Evolutionary conservation across 1,139 yeast species (phyloP), one percentile per base, ranked within the genome.

Genomic region (Kurtzmaniella quercitrusa): DNA sequence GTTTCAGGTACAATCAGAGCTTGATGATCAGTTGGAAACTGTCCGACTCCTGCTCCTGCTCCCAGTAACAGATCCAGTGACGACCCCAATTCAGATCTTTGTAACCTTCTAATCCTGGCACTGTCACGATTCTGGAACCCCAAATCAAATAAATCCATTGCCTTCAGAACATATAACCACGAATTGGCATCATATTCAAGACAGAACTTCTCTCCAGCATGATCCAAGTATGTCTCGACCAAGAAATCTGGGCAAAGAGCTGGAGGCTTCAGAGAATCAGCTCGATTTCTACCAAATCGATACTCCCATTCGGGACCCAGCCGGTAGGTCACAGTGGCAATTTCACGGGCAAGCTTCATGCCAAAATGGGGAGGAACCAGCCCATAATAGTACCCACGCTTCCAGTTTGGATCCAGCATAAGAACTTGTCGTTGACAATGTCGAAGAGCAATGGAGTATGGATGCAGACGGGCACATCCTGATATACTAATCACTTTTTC

Each of bases 291-390:
- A 2, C 96, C 96, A 62, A 90, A 90, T 47, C 97, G 68, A 53
- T 82, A 80, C 59, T 90, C 98, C 98, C 98, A 90, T 62, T 90
- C 98, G 1, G 97, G 97, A 0, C 98, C 98, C 1, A 95, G 87
- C 52, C 98, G 75, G 61, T 90, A 90, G 0, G 97, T 89, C 41
- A 91, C 89, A 0, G 98, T 90, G 16, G 96, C 97, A 42, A 90
- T 88, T 61, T 89, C 95, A 50, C 98, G 74, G 1, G 97, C 94
- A 41, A 90, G 73, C 59, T 90, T 91, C 97, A 90, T 90, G 11
- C 98, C 98, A 17, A 85, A 82, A 61, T 90, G 96, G 1, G 97
- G 98, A 5, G 95, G 95, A 1, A 89, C 68, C 7, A 73, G 66
- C 48, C 78, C 81, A 58, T 90, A 90, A 63, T 90, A 90, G 59